Conservation (phyloP, 345 rosid genomes). For the Citrus trifoliata region DNA sequence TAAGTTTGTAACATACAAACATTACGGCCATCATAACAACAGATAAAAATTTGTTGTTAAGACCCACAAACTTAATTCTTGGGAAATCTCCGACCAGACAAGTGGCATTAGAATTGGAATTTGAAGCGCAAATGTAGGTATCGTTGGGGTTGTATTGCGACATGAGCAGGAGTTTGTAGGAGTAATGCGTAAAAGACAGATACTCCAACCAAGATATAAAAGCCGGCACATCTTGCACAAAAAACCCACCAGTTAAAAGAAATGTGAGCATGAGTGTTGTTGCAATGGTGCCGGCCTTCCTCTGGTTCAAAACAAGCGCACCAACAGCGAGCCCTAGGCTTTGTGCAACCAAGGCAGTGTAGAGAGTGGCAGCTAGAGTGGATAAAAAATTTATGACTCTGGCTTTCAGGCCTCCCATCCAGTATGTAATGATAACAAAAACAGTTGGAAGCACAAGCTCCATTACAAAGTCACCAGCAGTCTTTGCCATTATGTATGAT, state of each 20-base stretch:
- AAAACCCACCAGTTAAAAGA: slow-evolving; percentile 45
- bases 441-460: slow-evolving; percentile 62
- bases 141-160: slow-evolving; percentile 42
- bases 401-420: slow-evolving; percentile 71
- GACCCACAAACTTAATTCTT: slow-evolving; percentile 37
- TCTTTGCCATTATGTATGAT: slow-evolving; percentile 72
- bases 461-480: slow-evolving; percentile 64
- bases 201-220: slow-evolving; percentile 52
- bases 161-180: slow-evolving; percentile 45
- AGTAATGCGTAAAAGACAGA: slow-evolving; percentile 38
- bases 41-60: slow-evolving; percentile 26
- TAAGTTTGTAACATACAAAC: slow-evolving; percentile 39
- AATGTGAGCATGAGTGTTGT: slow-evolving; percentile 44
- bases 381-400: slow-evolving; percentile 33
- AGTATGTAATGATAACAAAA: slow-evolving; percentile 57
- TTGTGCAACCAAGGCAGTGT: slow-evolving; percentile 47
- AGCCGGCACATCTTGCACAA: slow-evolving; percentile 44
- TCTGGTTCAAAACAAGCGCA: slow-evolving; percentile 47
- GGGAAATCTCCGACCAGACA: slow-evolving; percentile 51
- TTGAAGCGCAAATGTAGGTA: slow-evolving; percentile 32
- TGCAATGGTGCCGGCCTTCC: slow-evolving; percentile 38
- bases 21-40: slow-evolving; percentile 37
- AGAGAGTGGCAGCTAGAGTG: slow-evolving; percentile 41
- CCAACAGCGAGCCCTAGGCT: slow-evolving; percentile 67
- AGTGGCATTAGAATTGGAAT: not conserved